Evolutionary conservation across 345 rosid species (phyloP).

Genomic region (Capsella bursapastoris): DNA sequence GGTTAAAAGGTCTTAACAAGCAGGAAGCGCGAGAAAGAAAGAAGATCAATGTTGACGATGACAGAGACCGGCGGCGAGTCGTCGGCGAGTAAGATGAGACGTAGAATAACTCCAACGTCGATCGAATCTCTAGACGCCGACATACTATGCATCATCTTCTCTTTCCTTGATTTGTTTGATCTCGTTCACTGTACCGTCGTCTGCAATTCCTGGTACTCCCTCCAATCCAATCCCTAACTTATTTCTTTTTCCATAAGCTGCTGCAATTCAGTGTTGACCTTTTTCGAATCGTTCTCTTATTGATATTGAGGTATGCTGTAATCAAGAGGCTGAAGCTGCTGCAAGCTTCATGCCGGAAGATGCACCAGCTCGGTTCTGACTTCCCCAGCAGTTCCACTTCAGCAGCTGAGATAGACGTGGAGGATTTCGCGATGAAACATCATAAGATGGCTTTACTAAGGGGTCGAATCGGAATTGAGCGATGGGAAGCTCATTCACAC

Average conservation of each 20-base stretch:
- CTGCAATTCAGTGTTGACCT: neutral
- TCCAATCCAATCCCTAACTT: constrained; percentile 11
- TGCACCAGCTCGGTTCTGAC: constrained; percentile 33
- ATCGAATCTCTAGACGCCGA: constrained; percentile 60
- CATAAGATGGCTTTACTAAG: constrained; percentile 58
- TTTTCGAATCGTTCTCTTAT: neutral
- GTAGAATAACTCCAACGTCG: constrained; percentile 42
- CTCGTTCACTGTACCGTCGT: constrained; percentile 80
- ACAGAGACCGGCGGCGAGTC: constrained; percentile 40
- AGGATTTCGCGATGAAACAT: constrained; percentile 67
- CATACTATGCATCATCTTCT: constrained; percentile 68
- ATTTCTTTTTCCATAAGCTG: neutral
- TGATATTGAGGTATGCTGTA: constrained; percentile 56
- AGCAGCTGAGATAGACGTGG: constrained; percentile 49
- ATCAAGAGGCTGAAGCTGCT: constrained; percentile 61
- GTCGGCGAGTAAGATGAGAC: constrained; percentile 54
- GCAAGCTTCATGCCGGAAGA: constrained; percentile 57
- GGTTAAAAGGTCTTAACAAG: too few relatives aligned
- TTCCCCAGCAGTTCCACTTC: constrained; percentile 31
- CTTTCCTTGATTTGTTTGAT: constrained; percentile 72
- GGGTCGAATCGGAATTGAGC: constrained; percentile 60
- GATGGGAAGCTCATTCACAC: constrained; percentile 80
- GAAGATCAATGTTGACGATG: constrained; percentile 29
- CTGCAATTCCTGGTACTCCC: constrained; percentile 72
- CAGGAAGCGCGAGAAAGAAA: neutral